A percentile compares a stretch with the other conserved stretches of the same genome.
phyloP scores from a whole-genome alignment of 1,139 yeast genomes.

The Yamadazyma sp. region DNA sequence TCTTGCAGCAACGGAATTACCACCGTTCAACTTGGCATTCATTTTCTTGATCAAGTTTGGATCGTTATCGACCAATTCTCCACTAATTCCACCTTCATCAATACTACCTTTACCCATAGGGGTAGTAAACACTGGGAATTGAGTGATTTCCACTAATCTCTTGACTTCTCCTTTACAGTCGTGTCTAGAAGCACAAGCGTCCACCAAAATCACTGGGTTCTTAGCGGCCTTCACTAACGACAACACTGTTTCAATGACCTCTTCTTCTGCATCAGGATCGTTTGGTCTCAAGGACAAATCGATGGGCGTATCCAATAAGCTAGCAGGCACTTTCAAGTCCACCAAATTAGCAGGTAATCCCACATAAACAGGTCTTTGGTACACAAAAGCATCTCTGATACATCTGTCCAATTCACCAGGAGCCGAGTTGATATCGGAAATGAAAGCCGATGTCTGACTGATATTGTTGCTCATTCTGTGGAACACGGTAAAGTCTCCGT shows the following conservation, averaged over 20 bases:
- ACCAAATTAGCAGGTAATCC: conserved; percentile 83
- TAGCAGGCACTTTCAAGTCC: conserved; percentile 58
- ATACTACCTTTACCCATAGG: conserved; percentile 89
- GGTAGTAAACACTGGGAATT: conserved; percentile 82
- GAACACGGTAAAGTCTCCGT: conserved; percentile 47
- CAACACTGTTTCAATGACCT: conserved; percentile 61
- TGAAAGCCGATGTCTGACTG: conserved; percentile 61
- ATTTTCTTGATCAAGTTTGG: conserved; percentile 26
- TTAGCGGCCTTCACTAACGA: conserved; percentile 54
- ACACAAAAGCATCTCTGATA: conserved; percentile 66
- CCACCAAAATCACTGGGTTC: conserved; percentile 76
- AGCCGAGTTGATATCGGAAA: conserved; percentile 63
- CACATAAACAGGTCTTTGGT: conserved; percentile 81
- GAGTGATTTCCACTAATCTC: conserved; percentile 63
- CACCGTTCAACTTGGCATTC: conserved; percentile 23
- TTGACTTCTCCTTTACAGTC: conserved; percentile 61
- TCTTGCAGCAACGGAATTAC: conserved; percentile 49
- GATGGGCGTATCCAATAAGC: conserved; percentile 60
- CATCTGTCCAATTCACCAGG: conserved; percentile 72
- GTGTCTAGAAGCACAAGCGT: conserved; percentile 86
- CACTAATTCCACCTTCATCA: conserved; percentile 55
- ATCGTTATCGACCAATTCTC: conserved; percentile 26
- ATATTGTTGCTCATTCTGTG: conserved; percentile 60
- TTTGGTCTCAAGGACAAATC: conserved; percentile 62
- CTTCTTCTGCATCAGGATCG: conserved; percentile 69